These are phyloP conservation scores for Pestalotiopsis fici DNA, from an alignment of 2,329 filamentous ascomycete genomes.

Conservation along the genomic window DNA sequence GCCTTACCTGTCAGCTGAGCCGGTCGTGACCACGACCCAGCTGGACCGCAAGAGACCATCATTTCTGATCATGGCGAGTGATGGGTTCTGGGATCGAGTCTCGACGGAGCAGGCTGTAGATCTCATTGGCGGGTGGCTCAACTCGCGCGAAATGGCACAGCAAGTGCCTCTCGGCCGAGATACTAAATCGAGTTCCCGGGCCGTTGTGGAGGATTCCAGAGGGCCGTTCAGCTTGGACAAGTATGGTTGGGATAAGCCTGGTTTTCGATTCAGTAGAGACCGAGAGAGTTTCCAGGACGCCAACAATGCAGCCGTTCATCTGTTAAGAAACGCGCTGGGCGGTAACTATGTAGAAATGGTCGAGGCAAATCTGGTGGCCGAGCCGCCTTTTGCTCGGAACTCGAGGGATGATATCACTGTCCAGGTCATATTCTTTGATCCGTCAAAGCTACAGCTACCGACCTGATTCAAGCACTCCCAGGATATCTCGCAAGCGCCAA, in stretches of 20 bases:
- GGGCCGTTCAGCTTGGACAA: slow-evolving; percentile 11
- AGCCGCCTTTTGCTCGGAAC: slow-evolving; percentile 64
- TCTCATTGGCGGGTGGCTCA: slow-evolving; percentile 58
- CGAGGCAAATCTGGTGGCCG: slow-evolving; percentile 69
- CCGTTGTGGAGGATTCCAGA: neutral
- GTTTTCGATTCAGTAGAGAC: slow-evolving; percentile 36
- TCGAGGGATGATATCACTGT: slow-evolving; percentile 78
- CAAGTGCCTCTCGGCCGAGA: slow-evolving; percentile 21
- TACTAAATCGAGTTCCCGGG: neutral
- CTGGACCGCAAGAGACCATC: slow-evolving; percentile 47
- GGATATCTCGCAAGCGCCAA: neutral
- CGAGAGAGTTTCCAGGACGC: slow-evolving; percentile 73
- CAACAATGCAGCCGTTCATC: slow-evolving; percentile 73
- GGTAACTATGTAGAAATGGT: slow-evolving; percentile 72
- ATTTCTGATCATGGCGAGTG: slow-evolving; percentile 68
- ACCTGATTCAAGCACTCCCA: neutral
- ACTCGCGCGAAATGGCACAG: slow-evolving; percentile 26
- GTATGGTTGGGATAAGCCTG: neutral
- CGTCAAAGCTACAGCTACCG: neutral
- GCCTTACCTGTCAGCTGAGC: slow-evolving; percentile 69
- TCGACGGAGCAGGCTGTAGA: slow-evolving; percentile 58
- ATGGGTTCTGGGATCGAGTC: slow-evolving; percentile 67
- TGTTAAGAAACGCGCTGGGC: slow-evolving; percentile 76
- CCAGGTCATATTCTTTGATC: slow-evolving; percentile 76
- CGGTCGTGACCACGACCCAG: slow-evolving; percentile 60